Percentiles rank a stretch among this genome's conserved stretches.
These are phyloP conservation scores for Vinca minor DNA, from an alignment of 257 asterid species.

Conservation along the genomic window DNA sequence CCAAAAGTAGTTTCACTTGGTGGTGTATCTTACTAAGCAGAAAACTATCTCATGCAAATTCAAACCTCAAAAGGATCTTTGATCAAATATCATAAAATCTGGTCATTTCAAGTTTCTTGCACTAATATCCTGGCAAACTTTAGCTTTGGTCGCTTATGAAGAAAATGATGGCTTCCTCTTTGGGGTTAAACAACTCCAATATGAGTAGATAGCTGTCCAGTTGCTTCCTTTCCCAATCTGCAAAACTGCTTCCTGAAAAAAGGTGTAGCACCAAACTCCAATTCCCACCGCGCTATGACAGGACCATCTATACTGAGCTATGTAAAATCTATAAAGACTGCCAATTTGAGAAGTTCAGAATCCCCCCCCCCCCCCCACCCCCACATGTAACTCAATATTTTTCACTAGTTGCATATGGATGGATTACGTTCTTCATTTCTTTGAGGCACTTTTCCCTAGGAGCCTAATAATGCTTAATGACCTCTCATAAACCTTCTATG, in stretches of 20 bases:
- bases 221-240: neutral
- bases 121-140: neutral
- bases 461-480: neutral
- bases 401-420: neutral
- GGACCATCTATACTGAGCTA: neutral
- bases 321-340: neutral
- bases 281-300: neutral
- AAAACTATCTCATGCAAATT: neutral
- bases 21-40: too few species aligned
- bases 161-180: neutral
- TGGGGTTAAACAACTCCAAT: neutral
- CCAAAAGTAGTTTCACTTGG: conserved; percentile 5
- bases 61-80: too few species aligned
- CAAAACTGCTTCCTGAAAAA: neutral
- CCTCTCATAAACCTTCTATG: neutral
- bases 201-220: too few species aligned
- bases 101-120: too few species aligned
- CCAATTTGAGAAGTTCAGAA: neutral
- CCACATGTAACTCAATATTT: neutral
- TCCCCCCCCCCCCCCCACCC: too few species aligned
- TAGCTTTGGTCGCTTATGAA: neutral
- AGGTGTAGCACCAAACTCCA: neutral
- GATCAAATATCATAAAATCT: too few species aligned
- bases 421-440: neutral
- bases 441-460: neutral